Conservation (phyloP, 139 green algal genomes). For the Chlamydomonas schloesseri region DNA sequence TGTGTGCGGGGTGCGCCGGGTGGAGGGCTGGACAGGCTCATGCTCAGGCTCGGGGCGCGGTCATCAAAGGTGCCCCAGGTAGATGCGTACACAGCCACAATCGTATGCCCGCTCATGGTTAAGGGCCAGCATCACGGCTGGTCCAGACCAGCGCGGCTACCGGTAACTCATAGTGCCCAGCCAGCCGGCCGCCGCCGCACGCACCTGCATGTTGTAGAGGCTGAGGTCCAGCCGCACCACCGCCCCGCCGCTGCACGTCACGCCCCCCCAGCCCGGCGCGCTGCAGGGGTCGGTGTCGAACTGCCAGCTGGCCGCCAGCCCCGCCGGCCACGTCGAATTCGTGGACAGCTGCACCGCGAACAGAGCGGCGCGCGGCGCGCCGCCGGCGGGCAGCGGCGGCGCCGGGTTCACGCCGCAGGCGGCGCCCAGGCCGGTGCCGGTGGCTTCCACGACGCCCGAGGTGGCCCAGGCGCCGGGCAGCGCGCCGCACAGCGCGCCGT, state of each 20-base stretch:
- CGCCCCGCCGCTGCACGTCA: background rate
- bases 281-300: background rate
- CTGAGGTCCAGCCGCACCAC: background rate
- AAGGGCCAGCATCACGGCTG: too few relatives aligned
- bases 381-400: too few relatives aligned
- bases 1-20: too few relatives aligned
- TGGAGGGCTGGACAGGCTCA: too few relatives aligned
- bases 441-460: background rate
- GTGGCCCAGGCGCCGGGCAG: slow-evolving; percentile 8
- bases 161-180: too few relatives aligned
- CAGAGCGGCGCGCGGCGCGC: background rate
- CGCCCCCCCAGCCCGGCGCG: background rate
- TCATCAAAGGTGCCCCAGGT: too few relatives aligned
- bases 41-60: too few relatives aligned
- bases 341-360: background rate
- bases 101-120: too few relatives aligned
- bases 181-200: too few relatives aligned
- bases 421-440: background rate
- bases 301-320: background rate
- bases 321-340: background rate
- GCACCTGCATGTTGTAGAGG: background rate
- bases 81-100: too few relatives aligned
- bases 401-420: background rate
- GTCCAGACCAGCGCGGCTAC: too few relatives aligned
- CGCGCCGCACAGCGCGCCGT: background rate